Conservation (phyloP, 192 early-diverging fungal species). For the Thamnidium elegans region DNA sequence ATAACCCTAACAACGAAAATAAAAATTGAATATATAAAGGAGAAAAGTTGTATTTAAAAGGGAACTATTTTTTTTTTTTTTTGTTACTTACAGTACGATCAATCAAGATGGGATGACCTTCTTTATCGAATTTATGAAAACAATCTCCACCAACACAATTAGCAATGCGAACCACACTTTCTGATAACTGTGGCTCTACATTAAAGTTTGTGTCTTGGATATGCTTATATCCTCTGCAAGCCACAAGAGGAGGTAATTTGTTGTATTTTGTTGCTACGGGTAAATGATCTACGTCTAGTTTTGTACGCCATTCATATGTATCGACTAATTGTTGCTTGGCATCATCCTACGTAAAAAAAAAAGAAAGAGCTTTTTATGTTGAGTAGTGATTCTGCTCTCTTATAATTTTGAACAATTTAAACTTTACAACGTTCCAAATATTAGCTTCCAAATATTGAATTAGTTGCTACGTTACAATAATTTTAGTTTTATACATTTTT, state of each 20-base stretch:
- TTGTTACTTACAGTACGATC: slow-evolving; percentile 69
- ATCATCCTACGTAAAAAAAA: slow-evolving; percentile 41
- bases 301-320: slow-evolving; percentile 57
- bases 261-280: slow-evolving; percentile 55
- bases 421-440: slow-evolving; percentile 14
- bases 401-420: neutral
- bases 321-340: slow-evolving; percentile 54
- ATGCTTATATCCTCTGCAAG: slow-evolving; percentile 61
- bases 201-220: slow-evolving; percentile 63
- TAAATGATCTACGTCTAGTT: slow-evolving; percentile 52
- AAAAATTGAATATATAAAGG: neutral
- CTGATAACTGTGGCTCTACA: slow-evolving; percentile 47
- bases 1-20: slow-evolving; percentile 44
- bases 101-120: slow-evolving; percentile 86
- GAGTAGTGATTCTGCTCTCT: neutral
- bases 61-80: too few relatives aligned
- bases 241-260: slow-evolving; percentile 53
- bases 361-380: too few relatives aligned
- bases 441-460: slow-evolving; percentile 14
- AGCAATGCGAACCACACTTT: slow-evolving; percentile 53
- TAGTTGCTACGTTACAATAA: slow-evolving; percentile 7
- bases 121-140: slow-evolving; percentile 88
- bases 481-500: neutral
- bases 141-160: slow-evolving; percentile 63
- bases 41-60: neutral